Percentiles rank a stretch among this genome's conserved stretches.
Conservation (phyloP, 345 rosid genomes). For the Euphorbia lathyris region DNA sequence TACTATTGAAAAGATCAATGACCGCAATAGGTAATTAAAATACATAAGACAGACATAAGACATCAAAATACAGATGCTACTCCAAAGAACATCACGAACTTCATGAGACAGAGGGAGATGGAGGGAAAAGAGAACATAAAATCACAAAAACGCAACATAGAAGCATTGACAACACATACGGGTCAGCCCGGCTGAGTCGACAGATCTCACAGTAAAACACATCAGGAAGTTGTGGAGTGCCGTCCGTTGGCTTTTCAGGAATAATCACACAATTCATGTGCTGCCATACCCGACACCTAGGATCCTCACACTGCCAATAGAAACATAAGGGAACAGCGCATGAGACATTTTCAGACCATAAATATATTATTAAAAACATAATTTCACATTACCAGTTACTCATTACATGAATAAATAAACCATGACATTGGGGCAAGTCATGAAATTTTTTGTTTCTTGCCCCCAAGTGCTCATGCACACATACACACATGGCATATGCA, state of each 20-base stretch:
- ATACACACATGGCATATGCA: background rate
- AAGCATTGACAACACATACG: constrained; percentile 51
- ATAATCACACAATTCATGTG: constrained; percentile 75
- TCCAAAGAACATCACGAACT: background rate
- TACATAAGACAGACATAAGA: too few species aligned
- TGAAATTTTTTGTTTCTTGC: background rate
- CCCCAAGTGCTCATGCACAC: background rate
- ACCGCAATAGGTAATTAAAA: background rate
- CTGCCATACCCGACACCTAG: constrained; percentile 73
- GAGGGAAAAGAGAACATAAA: background rate
- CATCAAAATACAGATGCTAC: background rate
- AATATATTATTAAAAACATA: background rate
- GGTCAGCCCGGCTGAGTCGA: constrained; percentile 91
- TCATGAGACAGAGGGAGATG: background rate
- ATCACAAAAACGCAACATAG: background rate
- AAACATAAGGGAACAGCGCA: constrained; percentile 8
- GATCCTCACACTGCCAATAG: constrained; percentile 74
- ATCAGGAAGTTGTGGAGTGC: constrained; percentile 59
- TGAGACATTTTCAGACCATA: constrained; percentile 4
- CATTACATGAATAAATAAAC: background rate
- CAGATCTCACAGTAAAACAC: constrained; percentile 81
- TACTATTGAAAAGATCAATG: background rate
- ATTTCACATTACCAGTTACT: background rate
- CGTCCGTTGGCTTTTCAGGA: constrained; percentile 73
- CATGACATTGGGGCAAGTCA: background rate